phyloP scores from a whole-genome alignment of 2,329 filamentous ascomycete species.

The Apiospora malaysiana region DNA sequence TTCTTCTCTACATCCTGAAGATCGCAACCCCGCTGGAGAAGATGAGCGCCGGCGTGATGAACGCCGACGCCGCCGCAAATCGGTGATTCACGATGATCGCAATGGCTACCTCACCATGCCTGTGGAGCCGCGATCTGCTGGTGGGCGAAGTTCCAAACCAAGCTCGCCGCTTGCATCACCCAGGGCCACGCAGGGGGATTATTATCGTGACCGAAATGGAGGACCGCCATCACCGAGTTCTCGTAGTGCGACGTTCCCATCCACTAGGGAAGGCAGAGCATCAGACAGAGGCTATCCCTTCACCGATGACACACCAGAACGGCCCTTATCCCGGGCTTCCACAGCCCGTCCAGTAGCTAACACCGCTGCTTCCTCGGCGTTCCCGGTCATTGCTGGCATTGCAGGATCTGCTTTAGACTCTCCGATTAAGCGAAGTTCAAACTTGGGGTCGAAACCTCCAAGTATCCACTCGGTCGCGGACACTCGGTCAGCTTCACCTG shows the following conservation, averaged over 20 bases:
- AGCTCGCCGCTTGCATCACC: slow-evolving; percentile 36
- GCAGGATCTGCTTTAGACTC: slow-evolving; percentile 22
- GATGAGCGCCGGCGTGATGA: slow-evolving; percentile 31
- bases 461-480: slow-evolving; percentile 5
- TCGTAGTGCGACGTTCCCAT: slow-evolving; percentile 38
- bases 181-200: slow-evolving; percentile 32
- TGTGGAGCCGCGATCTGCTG: slow-evolving; percentile 29
- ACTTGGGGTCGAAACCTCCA: not conserved
- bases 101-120: slow-evolving; percentile 32
- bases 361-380: slow-evolving; percentile 25
- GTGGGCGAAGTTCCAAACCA: slow-evolving; percentile 32
- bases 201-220: slow-evolving; percentile 28
- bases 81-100: slow-evolving; percentile 29
- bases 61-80: slow-evolving; percentile 32
- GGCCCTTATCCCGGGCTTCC: slow-evolving; percentile 33
- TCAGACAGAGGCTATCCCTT: slow-evolving; percentile 23
- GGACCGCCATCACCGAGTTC: slow-evolving; percentile 32
- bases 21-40: slow-evolving; percentile 35
- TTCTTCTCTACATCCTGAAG: not conserved
- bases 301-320: slow-evolving; percentile 31
- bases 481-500: slow-evolving; percentile 3
- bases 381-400: slow-evolving; percentile 30
- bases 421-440: slow-evolving; percentile 9
- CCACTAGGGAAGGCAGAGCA: slow-evolving; percentile 31
- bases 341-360: slow-evolving; percentile 32